Conservation (phyloP, 768 basidiomycete genomes). For the Kwoniella sp. region DNA sequence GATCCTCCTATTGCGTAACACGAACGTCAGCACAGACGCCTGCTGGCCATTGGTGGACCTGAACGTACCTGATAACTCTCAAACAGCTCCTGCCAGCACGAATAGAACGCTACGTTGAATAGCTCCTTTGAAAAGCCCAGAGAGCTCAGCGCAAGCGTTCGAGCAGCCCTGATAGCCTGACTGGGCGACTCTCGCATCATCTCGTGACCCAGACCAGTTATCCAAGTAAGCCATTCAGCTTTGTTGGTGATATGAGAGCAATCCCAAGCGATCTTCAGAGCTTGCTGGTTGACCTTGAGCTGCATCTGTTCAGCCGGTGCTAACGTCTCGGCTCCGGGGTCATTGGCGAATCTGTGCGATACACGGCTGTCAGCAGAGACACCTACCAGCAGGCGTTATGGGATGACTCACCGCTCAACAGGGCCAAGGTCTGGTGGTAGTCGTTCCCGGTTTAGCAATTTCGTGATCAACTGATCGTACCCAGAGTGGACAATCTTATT, state of each 20-base stretch:
- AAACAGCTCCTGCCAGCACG: constrained; percentile 94
- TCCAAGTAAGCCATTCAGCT: constrained; percentile 91
- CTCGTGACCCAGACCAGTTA: constrained; percentile 86
- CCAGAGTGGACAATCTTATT: constrained; percentile 76
- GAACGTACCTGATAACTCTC: constrained; percentile 89
- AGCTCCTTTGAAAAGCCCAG: constrained; percentile 87
- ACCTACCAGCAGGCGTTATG: constrained; percentile 8
- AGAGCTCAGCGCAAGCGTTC: constrained; percentile 88
- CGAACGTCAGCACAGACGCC: constrained; percentile 26
- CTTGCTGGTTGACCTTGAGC: constrained; percentile 93
- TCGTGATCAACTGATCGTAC: constrained; percentile 85
- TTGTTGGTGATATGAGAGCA: constrained; percentile 71
- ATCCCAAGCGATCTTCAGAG: constrained; percentile 96
- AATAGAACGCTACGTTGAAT: constrained; percentile 97
- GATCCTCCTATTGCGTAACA: constrained; percentile 96
- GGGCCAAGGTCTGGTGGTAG: constrained; percentile 81
- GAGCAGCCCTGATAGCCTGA: constrained; percentile 94
- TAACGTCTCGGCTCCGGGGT: constrained; percentile 48
- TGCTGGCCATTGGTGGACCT: not conserved
- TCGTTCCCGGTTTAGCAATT: constrained; percentile 86
- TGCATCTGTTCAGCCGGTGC: constrained; percentile 74
- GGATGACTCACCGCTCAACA: constrained; percentile 63
- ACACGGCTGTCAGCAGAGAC: not conserved
- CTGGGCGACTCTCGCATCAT: constrained; percentile 98
- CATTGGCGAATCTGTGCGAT: constrained; percentile 26